phyloP scores from a whole-genome alignment of 371 early-diverging fungal genomes.

The Rhizopus microsporus region DNA sequence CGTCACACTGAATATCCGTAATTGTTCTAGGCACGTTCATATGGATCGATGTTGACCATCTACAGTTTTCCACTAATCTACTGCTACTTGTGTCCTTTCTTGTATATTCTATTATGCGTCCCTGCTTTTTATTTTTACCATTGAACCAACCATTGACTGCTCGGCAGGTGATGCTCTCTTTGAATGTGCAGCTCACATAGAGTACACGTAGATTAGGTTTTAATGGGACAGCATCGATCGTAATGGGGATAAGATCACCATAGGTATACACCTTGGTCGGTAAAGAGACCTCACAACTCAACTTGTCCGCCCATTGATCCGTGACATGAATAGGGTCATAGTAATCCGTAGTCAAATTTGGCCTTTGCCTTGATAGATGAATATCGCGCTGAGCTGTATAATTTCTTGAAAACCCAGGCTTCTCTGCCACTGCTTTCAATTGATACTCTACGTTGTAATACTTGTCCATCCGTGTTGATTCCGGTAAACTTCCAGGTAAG shows the following conservation, averaged over 20 bases:
- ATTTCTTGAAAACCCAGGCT: conserved; percentile 23
- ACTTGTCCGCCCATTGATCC: conserved; percentile 31
- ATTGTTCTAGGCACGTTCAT: conserved; percentile 32
- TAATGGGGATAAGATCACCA: conserved; percentile 30
- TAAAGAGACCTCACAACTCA: conserved; percentile 32
- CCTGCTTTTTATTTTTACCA: conserved; percentile 34
- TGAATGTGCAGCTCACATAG: conserved; percentile 35
- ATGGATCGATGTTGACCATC: conserved; percentile 10
- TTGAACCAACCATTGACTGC: conserved; percentile 34
- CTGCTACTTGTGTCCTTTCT: conserved; percentile 22
- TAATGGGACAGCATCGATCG: conserved; percentile 17
- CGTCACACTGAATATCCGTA: conserved; percentile 34
- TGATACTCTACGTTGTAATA: conserved; percentile 31
- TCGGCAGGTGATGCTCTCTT: conserved; percentile 45
- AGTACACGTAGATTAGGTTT: conserved; percentile 17
- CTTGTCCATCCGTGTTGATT: conserved; percentile 31
- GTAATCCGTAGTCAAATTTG: conserved; percentile 10
- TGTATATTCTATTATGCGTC: conserved; percentile 34
- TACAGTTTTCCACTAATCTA: not conserved
- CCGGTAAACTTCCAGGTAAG: conserved; percentile 36
- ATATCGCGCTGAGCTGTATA: conserved; percentile 19
- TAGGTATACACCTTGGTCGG: conserved; percentile 31
- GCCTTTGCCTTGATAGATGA: conserved; percentile 26
- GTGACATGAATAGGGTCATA: conserved; percentile 32
- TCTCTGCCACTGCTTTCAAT: conserved; percentile 29